A percentile compares a stretch with the other conserved stretches of the same genome.
Evolutionary conservation across 352 stramenopile species (phyloP).

Genomic region (Pythium folliculosum): DNA sequence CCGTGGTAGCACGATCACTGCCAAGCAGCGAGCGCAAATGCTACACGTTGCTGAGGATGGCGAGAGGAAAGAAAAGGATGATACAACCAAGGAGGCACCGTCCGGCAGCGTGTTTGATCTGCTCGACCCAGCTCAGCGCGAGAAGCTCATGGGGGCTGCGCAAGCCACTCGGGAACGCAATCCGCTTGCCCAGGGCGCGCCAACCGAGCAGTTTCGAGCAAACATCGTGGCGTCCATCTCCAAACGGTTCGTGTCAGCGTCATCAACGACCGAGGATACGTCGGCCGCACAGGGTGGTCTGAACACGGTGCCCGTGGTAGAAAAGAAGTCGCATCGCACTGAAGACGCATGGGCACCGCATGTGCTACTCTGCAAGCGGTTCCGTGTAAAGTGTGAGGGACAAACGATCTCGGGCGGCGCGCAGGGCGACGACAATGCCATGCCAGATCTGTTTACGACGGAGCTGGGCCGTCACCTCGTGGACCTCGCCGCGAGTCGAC

Average conservation of each 20-base stretch:
- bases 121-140: constrained; percentile 43
- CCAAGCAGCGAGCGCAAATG: constrained; percentile 46
- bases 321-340: constrained; percentile 52
- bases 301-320: not conserved
- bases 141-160: constrained; percentile 45
- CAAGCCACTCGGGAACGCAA: constrained; percentile 33
- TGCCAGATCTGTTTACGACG: constrained; percentile 62
- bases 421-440: constrained; percentile 30
- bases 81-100: not conserved
- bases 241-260: constrained; percentile 72
- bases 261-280: not conserved
- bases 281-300: not conserved
- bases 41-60: constrained; percentile 31
- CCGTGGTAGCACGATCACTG: constrained; percentile 45
- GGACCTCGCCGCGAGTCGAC: constrained; percentile 53
- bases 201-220: constrained; percentile 57
- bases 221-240: constrained; percentile 82
- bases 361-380: constrained; percentile 80
- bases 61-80: not conserved
- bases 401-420: constrained; percentile 34
- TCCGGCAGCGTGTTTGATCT: constrained; percentile 65
- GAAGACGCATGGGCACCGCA: constrained; percentile 66
- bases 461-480: constrained; percentile 75
- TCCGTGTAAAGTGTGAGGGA: constrained; percentile 64
- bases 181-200: constrained; percentile 35